Conservation (phyloP, 1,284 basidiomycete species). For the Trichosporon sp. region DNA sequence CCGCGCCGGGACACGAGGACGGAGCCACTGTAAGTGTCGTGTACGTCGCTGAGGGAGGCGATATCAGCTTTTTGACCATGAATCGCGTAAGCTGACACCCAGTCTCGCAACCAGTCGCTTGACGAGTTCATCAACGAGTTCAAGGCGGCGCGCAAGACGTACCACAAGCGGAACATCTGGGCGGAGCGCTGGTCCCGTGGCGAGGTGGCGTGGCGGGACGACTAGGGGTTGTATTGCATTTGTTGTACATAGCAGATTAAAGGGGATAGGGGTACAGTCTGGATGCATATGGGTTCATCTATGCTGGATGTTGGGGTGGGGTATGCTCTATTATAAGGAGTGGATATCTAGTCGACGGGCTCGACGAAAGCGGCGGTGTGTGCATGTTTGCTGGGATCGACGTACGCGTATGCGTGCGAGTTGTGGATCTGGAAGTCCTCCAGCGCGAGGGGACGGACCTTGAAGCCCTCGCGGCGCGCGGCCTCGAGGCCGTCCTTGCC, state of each 20-base stretch:
- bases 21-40: slow-evolving; percentile 29
- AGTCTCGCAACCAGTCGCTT: slow-evolving; percentile 57
- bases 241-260: slow-evolving; percentile 2
- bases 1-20: slow-evolving; percentile 43
- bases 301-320: slow-evolving; percentile 1
- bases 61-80: background rate
- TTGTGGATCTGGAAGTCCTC: slow-evolving; percentile 72
- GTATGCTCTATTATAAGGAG: slow-evolving; percentile 4
- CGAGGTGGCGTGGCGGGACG: slow-evolving; percentile 77
- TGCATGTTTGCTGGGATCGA: slow-evolving; percentile 46
- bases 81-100: slow-evolving; percentile 4
- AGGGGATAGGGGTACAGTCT: slow-evolving; percentile 1
- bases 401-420: slow-evolving; percentile 47
- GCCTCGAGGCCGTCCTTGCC: slow-evolving; percentile 55
- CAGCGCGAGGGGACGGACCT: slow-evolving; percentile 69
- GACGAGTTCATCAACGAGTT: slow-evolving; percentile 87
- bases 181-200: slow-evolving; percentile 79
- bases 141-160: slow-evolving; percentile 78
- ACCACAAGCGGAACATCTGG: slow-evolving; percentile 88
- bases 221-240: slow-evolving; percentile 47
- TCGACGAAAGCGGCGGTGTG: slow-evolving; percentile 40
- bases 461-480: slow-evolving; percentile 66
- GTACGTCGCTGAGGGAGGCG: background rate
- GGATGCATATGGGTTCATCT: slow-evolving; percentile 19
- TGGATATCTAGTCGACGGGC: slow-evolving; percentile 38